Conservation (phyloP, 495 filamentous ascomycete genomes). For the Penicillium parvum region DNA sequence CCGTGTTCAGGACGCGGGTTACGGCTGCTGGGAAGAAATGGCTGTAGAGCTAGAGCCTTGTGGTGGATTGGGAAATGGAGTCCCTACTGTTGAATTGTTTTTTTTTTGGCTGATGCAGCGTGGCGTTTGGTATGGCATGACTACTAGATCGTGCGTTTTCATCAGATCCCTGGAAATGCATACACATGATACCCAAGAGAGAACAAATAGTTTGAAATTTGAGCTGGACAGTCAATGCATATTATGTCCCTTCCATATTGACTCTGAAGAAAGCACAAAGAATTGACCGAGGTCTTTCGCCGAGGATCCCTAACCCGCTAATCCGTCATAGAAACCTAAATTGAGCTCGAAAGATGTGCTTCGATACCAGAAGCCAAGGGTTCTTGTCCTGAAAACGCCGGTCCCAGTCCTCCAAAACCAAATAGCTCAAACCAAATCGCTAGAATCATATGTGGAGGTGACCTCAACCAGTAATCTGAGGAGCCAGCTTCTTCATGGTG, state of each 20-base stretch:
- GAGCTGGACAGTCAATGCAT: slow-evolving; percentile 4
- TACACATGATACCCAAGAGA: slow-evolving; percentile 11
- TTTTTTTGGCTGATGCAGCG: slow-evolving; percentile 13
- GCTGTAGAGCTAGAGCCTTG: slow-evolving; percentile 49
- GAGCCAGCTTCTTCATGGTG: slow-evolving; percentile 44
- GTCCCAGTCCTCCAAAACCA: slow-evolving; percentile 6
- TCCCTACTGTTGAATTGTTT: neutral
- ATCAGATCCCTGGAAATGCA: too few species aligned
- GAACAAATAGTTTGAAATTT: neutral
- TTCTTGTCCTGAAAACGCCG: slow-evolving; percentile 11
- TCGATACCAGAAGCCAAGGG: neutral
- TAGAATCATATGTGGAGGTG: slow-evolving; percentile 11
- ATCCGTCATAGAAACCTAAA: slow-evolving; percentile 1
- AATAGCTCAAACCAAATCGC: slow-evolving; percentile 10
- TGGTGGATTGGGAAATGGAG: too few species aligned
- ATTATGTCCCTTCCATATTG: slow-evolving; percentile 2
- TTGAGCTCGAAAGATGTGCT: slow-evolving; percentile 2
- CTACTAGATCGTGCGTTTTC: neutral
- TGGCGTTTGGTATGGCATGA: slow-evolving; percentile 17
- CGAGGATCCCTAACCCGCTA: slow-evolving; percentile 12
- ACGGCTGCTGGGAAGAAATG: slow-evolving; percentile 90
- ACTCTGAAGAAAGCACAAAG: neutral
- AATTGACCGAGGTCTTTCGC: neutral
- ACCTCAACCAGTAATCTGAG: slow-evolving; percentile 33
- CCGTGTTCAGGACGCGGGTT: slow-evolving; percentile 77